Conservation (phyloP, 1,139 yeast genomes). For the Suhomyces bokatorum region DNA sequence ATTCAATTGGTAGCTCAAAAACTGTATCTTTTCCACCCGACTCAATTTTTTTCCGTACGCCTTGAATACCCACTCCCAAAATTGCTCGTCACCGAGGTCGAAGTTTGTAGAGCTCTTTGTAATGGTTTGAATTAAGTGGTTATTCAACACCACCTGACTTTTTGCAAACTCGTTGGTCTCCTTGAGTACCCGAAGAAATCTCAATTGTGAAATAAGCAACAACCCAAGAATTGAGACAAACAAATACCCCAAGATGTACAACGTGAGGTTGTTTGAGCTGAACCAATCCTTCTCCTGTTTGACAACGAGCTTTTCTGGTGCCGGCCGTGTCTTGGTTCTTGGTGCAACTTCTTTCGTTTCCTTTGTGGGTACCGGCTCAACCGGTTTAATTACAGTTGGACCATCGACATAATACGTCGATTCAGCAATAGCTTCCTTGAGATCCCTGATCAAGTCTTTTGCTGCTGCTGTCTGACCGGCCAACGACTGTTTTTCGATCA, state of each 20-base stretch:
- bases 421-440: conserved; percentile 30
- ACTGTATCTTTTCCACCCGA: conserved; percentile 26
- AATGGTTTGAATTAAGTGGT: conserved; percentile 20
- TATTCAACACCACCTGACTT: conserved; percentile 27
- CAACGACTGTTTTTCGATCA: conserved; percentile 52
- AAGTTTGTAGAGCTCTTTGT: conserved; percentile 2
- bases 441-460: conserved; percentile 31
- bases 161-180: conserved; percentile 31
- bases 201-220: conserved; percentile 26
- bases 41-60: conserved; percentile 22
- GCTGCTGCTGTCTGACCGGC: conserved; percentile 49
- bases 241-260: conserved; percentile 15
- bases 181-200: conserved; percentile 20
- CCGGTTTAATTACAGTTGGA: conserved; percentile 15
- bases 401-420: conserved; percentile 27
- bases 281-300: conserved; percentile 7
- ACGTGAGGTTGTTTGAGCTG: conserved; percentile 4
- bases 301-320: not conserved
- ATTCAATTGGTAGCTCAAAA: conserved; percentile 22
- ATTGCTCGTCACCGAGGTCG: conserved; percentile 7
- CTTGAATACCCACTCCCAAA: conserved; percentile 30
- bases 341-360: not conserved
- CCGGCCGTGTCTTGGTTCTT: not conserved
- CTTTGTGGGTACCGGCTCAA: not conserved
- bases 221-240: conserved; percentile 24